Evolutionary conservation across 768 basidiomycete genomes (phyloP).

Genomic region (Russula virescens): DNA sequence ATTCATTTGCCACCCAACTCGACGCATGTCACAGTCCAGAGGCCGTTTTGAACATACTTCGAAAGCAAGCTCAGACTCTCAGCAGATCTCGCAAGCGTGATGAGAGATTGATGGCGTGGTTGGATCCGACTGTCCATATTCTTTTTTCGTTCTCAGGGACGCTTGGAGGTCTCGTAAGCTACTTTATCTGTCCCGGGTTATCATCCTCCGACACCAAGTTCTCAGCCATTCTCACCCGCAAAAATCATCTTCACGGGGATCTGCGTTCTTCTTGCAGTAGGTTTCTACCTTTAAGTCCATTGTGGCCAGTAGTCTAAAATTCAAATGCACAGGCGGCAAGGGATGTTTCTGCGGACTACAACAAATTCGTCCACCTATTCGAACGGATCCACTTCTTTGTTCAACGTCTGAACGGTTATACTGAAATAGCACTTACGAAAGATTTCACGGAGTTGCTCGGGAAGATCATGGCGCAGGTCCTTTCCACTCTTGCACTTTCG

Average conservation of each 20-base stretch:
- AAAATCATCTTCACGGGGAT: not conserved
- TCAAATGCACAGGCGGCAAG: too few relatives aligned
- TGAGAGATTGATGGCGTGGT: too few relatives aligned
- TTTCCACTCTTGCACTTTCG: not conserved
- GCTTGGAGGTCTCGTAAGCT: too few relatives aligned
- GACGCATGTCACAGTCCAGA: too few relatives aligned
- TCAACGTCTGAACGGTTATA: not conserved
- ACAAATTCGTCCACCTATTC: not conserved
- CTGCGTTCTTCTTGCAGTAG: not conserved
- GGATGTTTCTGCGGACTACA: too few relatives aligned
- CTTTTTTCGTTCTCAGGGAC: not conserved
- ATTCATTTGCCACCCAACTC: too few relatives aligned
- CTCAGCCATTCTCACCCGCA: not conserved
- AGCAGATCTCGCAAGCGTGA: too few relatives aligned
- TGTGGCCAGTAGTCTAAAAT: not conserved
- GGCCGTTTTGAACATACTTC: not conserved
- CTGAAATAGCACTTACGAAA: not conserved
- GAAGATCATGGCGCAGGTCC: not conserved
- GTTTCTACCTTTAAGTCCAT: not conserved
- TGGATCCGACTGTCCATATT: too few relatives aligned
- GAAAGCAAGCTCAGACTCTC: not conserved
- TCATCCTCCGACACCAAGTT: not conserved
- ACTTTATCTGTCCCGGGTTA: too few relatives aligned
- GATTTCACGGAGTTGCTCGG: not conserved
- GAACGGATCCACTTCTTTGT: not conserved